These are phyloP conservation scores for Talaromyces marneffei DNA, from an alignment of 2,329 filamentous ascomycete species.

Conservation along the genomic window DNA sequence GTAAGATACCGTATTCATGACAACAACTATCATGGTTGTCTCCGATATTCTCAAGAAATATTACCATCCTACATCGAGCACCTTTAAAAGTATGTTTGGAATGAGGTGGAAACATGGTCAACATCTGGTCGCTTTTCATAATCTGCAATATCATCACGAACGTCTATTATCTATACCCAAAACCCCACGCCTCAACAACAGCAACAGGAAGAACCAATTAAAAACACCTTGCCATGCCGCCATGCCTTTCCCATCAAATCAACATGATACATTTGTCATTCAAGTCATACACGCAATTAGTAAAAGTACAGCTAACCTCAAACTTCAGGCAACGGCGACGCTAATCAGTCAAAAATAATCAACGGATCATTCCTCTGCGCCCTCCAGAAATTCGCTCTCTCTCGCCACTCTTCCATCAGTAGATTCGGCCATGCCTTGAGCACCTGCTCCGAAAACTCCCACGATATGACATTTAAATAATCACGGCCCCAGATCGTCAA, in stretches of 20 bases:
- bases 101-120: not conserved
- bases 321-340: not conserved
- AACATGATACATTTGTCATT: not conserved
- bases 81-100: not conserved
- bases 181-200: not conserved
- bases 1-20: not conserved
- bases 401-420: conserved; percentile 33
- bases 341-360: conserved; percentile 10
- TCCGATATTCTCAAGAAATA: not conserved
- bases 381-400: conserved; percentile 40
- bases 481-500: conserved; percentile 42
- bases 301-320: not conserved
- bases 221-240: conserved; percentile 3
- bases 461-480: conserved; percentile 37
- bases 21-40: not conserved
- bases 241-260: not conserved
- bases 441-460: conserved; percentile 39
- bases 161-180: not conserved
- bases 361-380: conserved; percentile 32
- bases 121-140: not conserved
- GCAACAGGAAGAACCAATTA: not conserved
- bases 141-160: not conserved
- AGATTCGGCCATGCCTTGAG: conserved; percentile 40
- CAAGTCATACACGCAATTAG: not conserved
- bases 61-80: not conserved